These are phyloP conservation scores for Lasiodiplodia citricola DNA, from an alignment of 2,329 filamentous ascomycete genomes.

Conservation along the genomic window DNA sequence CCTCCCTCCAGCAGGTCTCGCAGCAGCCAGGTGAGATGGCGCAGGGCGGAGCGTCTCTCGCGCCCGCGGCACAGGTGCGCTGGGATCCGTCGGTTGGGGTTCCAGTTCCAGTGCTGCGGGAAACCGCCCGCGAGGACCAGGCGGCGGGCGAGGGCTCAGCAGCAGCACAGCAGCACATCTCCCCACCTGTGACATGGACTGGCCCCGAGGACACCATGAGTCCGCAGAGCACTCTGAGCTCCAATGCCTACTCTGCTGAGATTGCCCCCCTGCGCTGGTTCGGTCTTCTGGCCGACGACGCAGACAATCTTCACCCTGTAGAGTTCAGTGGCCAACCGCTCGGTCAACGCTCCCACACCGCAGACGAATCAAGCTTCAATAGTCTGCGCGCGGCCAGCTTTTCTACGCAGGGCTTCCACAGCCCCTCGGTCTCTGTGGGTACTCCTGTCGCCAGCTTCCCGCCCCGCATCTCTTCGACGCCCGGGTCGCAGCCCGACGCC, in stretches of 20 bases:
- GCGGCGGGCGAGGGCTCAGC: conserved; percentile 2
- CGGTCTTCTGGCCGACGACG: conserved; percentile 27
- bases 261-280: conserved; percentile 27
- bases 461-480: conserved; percentile 13
- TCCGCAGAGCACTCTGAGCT: conserved; percentile 25
- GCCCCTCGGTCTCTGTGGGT: conserved; percentile 20
- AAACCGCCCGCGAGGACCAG: not conserved
- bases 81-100: conserved; percentile 22
- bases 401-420: conserved; percentile 24
- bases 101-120: conserved; percentile 13
- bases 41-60: conserved; percentile 5
- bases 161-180: conserved; percentile 7
- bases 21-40: conserved; percentile 9
- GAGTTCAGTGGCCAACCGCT: conserved; percentile 7
- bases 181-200: conserved; percentile 11
- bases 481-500: not conserved
- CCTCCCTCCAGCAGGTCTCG: conserved; percentile 19
- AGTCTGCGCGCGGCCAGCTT: conserved; percentile 23
- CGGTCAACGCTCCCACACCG: conserved; percentile 17
- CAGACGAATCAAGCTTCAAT: conserved; percentile 24
- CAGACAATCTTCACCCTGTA: conserved; percentile 25
- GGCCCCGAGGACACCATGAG: conserved; percentile 16
- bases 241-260: conserved; percentile 24
- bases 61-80: conserved; percentile 22
- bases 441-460: conserved; percentile 11